Evolutionary conservation across 2,329 filamentous ascomycete species (phyloP), one percentile per base, ranked within the genome.

Genomic region (Chaetomium olivaceum): DNA sequence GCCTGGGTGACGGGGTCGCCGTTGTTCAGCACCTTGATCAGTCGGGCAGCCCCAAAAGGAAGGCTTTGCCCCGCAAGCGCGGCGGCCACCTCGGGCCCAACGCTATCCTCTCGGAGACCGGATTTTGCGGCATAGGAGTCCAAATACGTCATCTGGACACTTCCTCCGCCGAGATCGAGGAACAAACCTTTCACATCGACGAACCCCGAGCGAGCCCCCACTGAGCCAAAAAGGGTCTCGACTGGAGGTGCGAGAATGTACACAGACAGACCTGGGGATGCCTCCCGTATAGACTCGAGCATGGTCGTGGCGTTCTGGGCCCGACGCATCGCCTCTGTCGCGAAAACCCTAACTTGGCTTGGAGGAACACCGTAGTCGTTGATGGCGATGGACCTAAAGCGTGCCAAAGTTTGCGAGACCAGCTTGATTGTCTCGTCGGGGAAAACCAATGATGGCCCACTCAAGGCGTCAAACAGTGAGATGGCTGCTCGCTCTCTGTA

Each of bases 281-380:
- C 80, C 2, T 81, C 75, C 52, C 83, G 80, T 68, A 97, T 93
- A 36, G 83, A 82, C 0, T 79, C 75, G 1, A 91, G 81, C 77
- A 95, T 92, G 1, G 87, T 84, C 23, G 80, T 80, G 0, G 89
- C 87, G 73, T 97, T 97, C 65, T 85, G 77, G 6, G 93, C 92
- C 27, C 88, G 91, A 54, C 93, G 87, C 75, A 93, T 95, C 4
- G 93, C 93, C 77, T 97, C 93, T 0, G 93, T 97, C 23, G 93
- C 93, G 51, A 97, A 86, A 11, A 97, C 85, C 23, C 86, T 85
- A 66, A 94, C 85, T 69, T 93, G 88, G 39, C 77, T 71, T 0
- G 81, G 74, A 0, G 86, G 86, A 0, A 97, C 91, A 21, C 82
- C 81, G 73, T 91, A 92, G 65, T 89, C 85, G 62, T 82, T 74